These are phyloP conservation scores for Alternaria rosae DNA, from an alignment of 2,329 filamentous ascomycete species.

Conservation along the genomic window DNA sequence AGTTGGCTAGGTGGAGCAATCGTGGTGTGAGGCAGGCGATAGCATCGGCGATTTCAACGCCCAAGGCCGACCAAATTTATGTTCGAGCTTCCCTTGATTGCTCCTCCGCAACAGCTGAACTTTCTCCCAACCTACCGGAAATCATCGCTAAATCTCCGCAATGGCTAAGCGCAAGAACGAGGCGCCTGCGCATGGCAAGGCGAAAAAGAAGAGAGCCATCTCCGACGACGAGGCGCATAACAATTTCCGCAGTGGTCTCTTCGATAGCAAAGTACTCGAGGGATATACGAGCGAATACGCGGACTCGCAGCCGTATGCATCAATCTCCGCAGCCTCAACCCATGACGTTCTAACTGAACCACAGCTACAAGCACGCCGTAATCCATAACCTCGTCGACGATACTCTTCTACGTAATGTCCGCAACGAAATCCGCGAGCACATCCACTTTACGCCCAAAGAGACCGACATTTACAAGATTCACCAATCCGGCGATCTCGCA, in stretches of 20 bases:
- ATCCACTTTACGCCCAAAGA: constrained; percentile 98
- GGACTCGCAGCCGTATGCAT: constrained; percentile 49
- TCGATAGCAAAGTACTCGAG: constrained; percentile 46
- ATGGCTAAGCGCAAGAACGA: constrained; percentile 55
- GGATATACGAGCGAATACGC: constrained; percentile 49
- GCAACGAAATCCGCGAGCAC: constrained; percentile 85
- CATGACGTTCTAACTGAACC: constrained; percentile 10
- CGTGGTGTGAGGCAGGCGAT: constrained; percentile 23
- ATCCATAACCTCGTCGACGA: constrained; percentile 84
- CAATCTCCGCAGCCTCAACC: neutral
- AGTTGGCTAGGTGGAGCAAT: constrained; percentile 15
- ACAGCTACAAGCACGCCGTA: constrained; percentile 87
- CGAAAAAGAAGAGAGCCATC: constrained; percentile 56
- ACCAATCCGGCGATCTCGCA: constrained; percentile 96
- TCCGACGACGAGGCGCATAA: constrained; percentile 50
- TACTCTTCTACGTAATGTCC: constrained; percentile 81
- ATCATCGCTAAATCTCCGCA: constrained; percentile 1
- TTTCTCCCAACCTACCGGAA: constrained; percentile 29
- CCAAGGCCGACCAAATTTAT: constrained; percentile 26
- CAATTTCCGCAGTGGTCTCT: constrained; percentile 50
- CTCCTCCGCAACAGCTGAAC: constrained; percentile 9
- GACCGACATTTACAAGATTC: constrained; percentile 99
- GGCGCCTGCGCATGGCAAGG: constrained; percentile 45
- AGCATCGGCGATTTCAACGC: constrained; percentile 17
- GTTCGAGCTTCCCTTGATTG: constrained; percentile 7